phyloP scores from a whole-genome alignment of 345 rosid genomes.

The Eutrema heterophyllum region DNA sequence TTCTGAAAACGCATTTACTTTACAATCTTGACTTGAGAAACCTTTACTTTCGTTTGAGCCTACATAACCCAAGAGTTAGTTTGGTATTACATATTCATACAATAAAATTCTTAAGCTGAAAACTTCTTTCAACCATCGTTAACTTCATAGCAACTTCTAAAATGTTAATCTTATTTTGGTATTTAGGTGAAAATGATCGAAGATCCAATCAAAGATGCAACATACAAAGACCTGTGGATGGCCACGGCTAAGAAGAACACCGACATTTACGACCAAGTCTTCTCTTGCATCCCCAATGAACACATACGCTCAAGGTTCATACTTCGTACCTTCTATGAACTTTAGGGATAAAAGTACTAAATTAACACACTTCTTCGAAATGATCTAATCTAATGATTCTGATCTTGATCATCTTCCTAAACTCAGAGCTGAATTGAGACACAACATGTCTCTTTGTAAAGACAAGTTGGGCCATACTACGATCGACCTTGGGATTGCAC shows the following conservation, averaged over 20 bases:
- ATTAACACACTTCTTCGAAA: neutral
- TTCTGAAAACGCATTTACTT: neutral
- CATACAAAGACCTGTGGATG: conserved; percentile 67
- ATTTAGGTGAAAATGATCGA: conserved; percentile 48
- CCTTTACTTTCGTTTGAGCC: neutral
- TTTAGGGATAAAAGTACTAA: neutral
- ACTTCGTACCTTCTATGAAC: neutral
- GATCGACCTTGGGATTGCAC: conserved; percentile 82
- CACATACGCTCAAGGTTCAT: conserved; percentile 58
- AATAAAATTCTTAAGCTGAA: neutral
- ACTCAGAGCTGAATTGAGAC: conserved; percentile 66
- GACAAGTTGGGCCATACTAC: conserved; percentile 70
- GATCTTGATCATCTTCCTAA: neutral
- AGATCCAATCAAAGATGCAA: conserved; percentile 65
- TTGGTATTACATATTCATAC: neutral
- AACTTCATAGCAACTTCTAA: neutral
- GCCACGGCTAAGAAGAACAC: conserved; percentile 75
- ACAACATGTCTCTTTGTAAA: conserved; percentile 47
- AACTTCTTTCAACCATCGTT: neutral
- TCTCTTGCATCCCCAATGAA: conserved; percentile 82
- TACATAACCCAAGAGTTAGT: neutral
- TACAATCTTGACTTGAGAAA: neutral
- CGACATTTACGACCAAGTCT: conserved; percentile 63
- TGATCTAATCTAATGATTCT: neutral
- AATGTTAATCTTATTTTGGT: neutral